Conservation (phyloP, 306 rosid genomes). For the Prunus kanzakura region DNA sequence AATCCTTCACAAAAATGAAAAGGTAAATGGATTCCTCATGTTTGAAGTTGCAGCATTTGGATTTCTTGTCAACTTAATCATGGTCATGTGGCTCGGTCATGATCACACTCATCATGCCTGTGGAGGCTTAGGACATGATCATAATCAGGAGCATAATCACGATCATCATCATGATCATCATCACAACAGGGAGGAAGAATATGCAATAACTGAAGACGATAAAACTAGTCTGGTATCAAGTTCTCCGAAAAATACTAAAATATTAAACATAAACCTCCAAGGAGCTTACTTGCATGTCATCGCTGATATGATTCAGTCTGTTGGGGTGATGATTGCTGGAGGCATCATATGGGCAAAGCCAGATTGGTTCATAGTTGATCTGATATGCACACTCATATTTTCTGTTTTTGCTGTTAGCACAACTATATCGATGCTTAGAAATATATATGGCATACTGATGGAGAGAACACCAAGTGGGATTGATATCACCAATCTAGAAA, state of each 20-base stretch:
- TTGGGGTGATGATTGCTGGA: constrained; percentile 95
- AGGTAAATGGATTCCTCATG: constrained; percentile 79
- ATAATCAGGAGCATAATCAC: constrained; percentile 12
- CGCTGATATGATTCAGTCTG: constrained; percentile 85
- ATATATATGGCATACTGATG: constrained; percentile 62
- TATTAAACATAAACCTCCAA: constrained; percentile 66
- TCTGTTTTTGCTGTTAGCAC: constrained; percentile 67
- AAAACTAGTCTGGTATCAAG: constrained; percentile 37
- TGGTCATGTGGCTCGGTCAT: constrained; percentile 90
- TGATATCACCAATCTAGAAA: constrained; percentile 47
- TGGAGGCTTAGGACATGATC: constrained; percentile 28
- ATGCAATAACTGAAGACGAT: constrained; percentile 43
- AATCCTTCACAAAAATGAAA: constrained; percentile 34
- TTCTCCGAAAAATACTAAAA: constrained; percentile 27
- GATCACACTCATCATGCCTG: constrained; percentile 26
- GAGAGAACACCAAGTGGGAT: constrained; percentile 66
- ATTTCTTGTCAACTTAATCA: constrained; percentile 58
- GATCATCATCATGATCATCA: background rate
- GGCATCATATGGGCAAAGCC: constrained; percentile 77
- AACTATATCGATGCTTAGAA: constrained; percentile 65
- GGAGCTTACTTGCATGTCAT: constrained; percentile 94
- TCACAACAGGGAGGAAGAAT: constrained; percentile 34
- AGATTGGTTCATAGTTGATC: constrained; percentile 66
- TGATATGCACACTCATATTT: constrained; percentile 70
- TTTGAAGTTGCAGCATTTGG: constrained; percentile 82